Conservation (phyloP, 768 basidiomycete species). For the Pleurotus cornucopiae region DNA sequence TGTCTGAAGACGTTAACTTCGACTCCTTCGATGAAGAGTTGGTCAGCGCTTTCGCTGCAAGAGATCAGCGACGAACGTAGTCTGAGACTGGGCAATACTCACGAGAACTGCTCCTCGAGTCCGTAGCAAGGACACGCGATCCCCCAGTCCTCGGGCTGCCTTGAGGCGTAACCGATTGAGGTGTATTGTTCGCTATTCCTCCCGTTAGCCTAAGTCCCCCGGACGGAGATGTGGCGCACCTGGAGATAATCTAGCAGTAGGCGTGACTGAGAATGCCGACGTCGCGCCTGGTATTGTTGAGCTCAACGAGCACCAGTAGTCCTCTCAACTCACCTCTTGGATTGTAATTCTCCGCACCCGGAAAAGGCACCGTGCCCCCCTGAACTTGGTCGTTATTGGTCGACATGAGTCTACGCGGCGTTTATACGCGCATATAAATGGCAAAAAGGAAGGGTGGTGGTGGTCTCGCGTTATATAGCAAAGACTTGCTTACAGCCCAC, state of each 20-base stretch:
- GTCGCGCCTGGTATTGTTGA: background rate
- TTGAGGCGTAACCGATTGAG: background rate
- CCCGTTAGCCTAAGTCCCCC: background rate
- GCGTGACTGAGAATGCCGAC: background rate
- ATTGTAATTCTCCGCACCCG: background rate
- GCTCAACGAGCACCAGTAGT: background rate
- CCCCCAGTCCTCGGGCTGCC: background rate
- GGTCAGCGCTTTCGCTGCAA: background rate
- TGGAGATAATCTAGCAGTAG: background rate
- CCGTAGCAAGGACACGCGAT: background rate
- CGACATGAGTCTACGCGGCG: background rate
- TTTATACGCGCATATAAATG: background rate
- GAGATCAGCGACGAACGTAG: background rate
- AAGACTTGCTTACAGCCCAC: no score
- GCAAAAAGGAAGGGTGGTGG: no score
- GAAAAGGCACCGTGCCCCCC: background rate
- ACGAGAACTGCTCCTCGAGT: background rate
- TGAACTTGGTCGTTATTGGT: background rate
- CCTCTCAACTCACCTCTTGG: no score
- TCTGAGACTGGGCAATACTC: background rate
- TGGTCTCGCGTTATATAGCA: no score
- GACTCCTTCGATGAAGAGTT: constrained; percentile 33
- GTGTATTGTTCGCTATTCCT: background rate
- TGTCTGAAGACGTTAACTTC: constrained; percentile 42
- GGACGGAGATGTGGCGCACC: background rate